Evolutionary conservation across 2,329 filamentous ascomycete species (phyloP).

Genomic region (Paracorniculantispora psalliotae): DNA sequence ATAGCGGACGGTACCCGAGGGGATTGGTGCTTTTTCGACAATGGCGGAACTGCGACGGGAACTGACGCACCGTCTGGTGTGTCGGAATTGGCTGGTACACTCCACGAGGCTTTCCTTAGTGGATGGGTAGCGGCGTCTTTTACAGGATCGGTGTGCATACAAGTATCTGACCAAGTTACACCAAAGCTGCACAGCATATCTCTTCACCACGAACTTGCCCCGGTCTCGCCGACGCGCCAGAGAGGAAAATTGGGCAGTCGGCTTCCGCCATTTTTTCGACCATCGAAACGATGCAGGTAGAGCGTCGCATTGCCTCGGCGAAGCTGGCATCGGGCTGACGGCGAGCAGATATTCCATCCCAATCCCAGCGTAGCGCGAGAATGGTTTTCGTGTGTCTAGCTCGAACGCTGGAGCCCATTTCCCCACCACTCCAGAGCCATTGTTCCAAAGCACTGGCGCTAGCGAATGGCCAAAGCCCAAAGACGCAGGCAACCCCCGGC

Average conservation of each 20-base stretch:
- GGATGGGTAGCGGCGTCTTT: not conserved
- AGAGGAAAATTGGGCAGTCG: not conserved
- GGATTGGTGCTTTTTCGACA: not conserved
- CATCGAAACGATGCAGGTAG: not conserved
- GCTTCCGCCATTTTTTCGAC: not conserved
- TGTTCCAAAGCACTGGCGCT: conserved; percentile 1
- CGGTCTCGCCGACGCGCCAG: not conserved
- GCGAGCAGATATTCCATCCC: not conserved
- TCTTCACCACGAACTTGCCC: not conserved
- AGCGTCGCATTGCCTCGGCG: not conserved
- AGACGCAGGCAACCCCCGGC: not conserved
- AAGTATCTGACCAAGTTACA: not conserved
- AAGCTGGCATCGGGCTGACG: not conserved
- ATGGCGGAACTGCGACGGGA: not conserved
- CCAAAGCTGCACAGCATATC: not conserved
- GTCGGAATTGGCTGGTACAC: not conserved
- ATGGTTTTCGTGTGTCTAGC: not conserved
- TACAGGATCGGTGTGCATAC: not conserved
- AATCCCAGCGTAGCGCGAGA: not conserved
- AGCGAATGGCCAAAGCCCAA: not conserved
- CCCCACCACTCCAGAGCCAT: not conserved
- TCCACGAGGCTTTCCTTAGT: not conserved
- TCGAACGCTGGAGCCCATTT: not conserved
- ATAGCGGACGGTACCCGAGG: not conserved
- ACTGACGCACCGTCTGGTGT: not conserved